Base-by-base conservation (phyloP, 1,139 yeast species). In the Candida tetrigidarum region DNA sequence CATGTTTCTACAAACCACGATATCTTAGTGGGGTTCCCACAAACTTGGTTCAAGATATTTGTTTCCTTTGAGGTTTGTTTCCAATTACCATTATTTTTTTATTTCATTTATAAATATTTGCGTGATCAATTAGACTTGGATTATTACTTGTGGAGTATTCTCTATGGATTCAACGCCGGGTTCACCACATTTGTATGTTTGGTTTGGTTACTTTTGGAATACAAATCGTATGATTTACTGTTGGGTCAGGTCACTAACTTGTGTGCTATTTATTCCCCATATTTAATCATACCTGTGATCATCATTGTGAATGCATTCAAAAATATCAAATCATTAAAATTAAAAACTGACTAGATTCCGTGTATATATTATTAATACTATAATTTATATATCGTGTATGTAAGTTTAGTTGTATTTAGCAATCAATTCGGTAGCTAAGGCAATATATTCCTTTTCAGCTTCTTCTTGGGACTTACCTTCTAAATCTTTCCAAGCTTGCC, bases 401-500 rank as follows among this genome's bases (percentile, higher is more conserved):
- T 29, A 12, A 12, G 30, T 39, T 38, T 54, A 64, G 52, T 60
- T 57, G 63, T 74, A 73, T 59, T 74, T 74, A 44, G 76, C 81
- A 54, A 81, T 69, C 71, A 89, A 77, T 60, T 80, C 81, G 60
- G 83, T 83, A 51, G 85, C 97, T 41, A 86, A 71, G 32, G 67
- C 86, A 63, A 91, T 89, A 76, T 90, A 88, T 69, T 89, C 76
- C 60, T 79, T 57, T 76, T 92, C 98, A 51, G 99, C 99, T 26
- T 91, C 97, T 57, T 84, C 96, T 69, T 86, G 88, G 43, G 90
- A 69, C 49, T 80, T 80, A 47, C 98, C 99, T 74, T 89, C 86
- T 60, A 85, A 75, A 58, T 84, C 84, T 61, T 84, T 86, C 99
- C 99, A 93, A 14, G 97, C 80, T 66, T 90, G 92, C 98, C 98